Conservation (phyloP, 2,329 filamentous ascomycete genomes). For the Trichoderma breve region DNA sequence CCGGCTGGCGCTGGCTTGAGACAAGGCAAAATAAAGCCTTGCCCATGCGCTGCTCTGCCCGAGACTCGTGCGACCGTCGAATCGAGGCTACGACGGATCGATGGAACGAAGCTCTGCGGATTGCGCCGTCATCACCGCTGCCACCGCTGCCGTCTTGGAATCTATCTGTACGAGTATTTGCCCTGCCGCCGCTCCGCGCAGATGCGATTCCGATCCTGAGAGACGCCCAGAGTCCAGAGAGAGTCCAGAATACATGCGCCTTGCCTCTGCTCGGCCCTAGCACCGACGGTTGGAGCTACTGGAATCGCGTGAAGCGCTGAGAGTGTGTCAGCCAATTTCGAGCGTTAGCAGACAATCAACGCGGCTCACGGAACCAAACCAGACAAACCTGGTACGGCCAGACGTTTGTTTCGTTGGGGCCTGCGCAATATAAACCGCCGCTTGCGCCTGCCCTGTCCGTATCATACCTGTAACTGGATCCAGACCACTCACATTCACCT, state of each 20-base stretch:
- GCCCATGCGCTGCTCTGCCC: not conserved
- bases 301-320: not conserved
- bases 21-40: not conserved
- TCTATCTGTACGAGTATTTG: not conserved
- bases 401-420: not conserved
- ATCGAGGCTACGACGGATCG: not conserved
- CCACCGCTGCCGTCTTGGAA: not conserved
- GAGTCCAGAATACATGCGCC: not conserved
- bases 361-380: conserved; percentile 7
- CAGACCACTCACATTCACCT: not conserved
- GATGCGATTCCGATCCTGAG: not conserved
- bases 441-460: conserved; percentile 1
- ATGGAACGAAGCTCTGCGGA: conserved; percentile 16
- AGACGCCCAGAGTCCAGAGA: not conserved
- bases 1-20: not conserved
- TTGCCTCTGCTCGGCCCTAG: not conserved
- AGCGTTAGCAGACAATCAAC: not conserved
- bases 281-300: not conserved
- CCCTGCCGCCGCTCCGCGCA: not conserved
- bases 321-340: conserved; percentile 4
- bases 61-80: not conserved
- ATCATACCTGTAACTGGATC: not conserved
- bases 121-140: conserved; percentile 4
- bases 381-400: not conserved
- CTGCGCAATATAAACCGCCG: conserved; percentile 16